Evolutionary conservation across 306 rosid species (phyloP), one percentile per base, ranked within the genome.

Genomic region (Fagus crenata): DNA sequence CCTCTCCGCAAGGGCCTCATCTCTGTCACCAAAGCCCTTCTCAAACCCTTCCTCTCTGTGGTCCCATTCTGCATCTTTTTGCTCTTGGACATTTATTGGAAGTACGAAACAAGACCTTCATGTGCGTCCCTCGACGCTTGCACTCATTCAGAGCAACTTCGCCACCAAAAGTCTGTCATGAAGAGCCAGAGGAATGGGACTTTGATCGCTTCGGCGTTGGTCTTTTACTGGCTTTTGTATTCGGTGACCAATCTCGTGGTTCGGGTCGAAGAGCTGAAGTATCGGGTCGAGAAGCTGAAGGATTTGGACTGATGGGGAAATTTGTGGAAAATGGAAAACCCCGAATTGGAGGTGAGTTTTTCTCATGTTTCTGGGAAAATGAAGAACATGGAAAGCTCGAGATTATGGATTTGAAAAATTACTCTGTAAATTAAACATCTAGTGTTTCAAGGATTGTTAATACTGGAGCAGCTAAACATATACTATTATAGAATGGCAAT

Each of bases 131-230:
- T 7, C 39, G 9, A 40, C 7, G 49, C 69, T 13, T 56, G 77
- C 54, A 55, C 39, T 12, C 77, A 14, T 2, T 11, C 77, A 9
- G 77, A 73, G 69, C 3, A 56, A 7, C 54, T 73, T 36, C 39
- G 54, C 8, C 53, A 54, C 67, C 77, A 73, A 3, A 55, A 56
- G n/a, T 73, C 77, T 33, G 1, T 56, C 77, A 22, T 56, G 37
- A 73, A 73, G 68, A 73, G 77, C 68, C 77, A 73, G 69, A 22
- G 68, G 53, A 73, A 73, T 73, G 77, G 53, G n/a, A 28, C 12
- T 22, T 73, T 73, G 77, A 73, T 73, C 13, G 77, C 54, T 14
- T 61, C 77, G 18, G 68, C 77, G 32, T 14, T 73, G 5, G 2
- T 73, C 5, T 56, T 55, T 12, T 56, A 73, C 42, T 55, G 77